These are phyloP conservation scores for Pseudocercospora eumusae DNA, from an alignment of 2,329 filamentous ascomycete species.

Conservation along the genomic window DNA sequence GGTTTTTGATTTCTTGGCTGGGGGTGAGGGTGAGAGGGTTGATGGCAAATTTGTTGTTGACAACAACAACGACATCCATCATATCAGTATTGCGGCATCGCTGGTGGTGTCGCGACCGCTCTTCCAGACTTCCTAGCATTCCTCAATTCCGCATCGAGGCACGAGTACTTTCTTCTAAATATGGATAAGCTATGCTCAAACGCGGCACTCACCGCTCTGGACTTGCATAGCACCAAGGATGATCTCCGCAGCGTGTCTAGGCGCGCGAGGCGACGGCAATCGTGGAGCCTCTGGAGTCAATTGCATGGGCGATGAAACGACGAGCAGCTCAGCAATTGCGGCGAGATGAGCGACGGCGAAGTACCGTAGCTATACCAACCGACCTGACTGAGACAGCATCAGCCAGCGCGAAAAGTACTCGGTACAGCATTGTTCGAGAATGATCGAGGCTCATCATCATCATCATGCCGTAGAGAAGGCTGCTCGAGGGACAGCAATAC, in stretches of 20 bases:
- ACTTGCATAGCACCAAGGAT: slow-evolving; percentile 12
- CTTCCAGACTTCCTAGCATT: slow-evolving; percentile 6
- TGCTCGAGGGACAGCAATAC: not conserved
- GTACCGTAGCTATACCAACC: slow-evolving; percentile 13
- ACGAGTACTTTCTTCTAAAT: not conserved
- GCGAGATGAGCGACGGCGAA: slow-evolving; percentile 5
- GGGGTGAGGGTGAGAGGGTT: too few relatives aligned
- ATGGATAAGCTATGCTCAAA: not conserved
- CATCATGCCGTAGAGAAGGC: slow-evolving; percentile 16
- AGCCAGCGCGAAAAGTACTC: slow-evolving; percentile 1
- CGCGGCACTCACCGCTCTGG: slow-evolving; percentile 16
- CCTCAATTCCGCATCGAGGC: slow-evolving; percentile 5
- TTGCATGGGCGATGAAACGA: slow-evolving; percentile 12
- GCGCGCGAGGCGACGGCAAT: slow-evolving; percentile 10
- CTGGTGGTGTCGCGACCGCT: not conserved
- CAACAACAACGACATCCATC: not conserved
- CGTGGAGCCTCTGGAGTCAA: slow-evolving; percentile 10
- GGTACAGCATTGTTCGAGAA: slow-evolving; percentile 14
- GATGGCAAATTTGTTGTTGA: not conserved
- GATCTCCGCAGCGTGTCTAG: slow-evolving; percentile 3
- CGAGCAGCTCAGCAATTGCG: not conserved
- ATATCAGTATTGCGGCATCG: not conserved
- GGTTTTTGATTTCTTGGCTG: not conserved
- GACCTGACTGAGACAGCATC: slow-evolving; percentile 2
- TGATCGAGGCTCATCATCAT: slow-evolving; percentile 14